Conservation (phyloP, 495 filamentous ascomycete genomes). For the Cenococcum geophilum region DNA sequence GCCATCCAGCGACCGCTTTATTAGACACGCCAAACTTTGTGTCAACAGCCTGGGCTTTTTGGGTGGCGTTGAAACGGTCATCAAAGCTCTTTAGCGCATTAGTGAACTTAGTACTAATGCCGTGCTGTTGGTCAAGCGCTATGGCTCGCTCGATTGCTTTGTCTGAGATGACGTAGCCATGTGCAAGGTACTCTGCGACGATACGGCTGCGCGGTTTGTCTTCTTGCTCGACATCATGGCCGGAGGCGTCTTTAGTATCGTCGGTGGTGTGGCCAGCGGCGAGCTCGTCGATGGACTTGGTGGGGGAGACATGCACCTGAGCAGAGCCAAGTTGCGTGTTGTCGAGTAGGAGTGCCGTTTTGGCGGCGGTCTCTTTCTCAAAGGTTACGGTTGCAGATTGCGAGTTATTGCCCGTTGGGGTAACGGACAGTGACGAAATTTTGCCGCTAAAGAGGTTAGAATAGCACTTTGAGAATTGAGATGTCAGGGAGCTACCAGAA, state of each 20-base stretch:
- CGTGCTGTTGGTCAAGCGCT: conserved; percentile 83
- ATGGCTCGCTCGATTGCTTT: conserved; percentile 78
- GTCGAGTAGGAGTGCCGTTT: conserved; percentile 93
- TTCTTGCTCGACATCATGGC: conserved; percentile 75
- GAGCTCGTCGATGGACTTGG: conserved; percentile 58
- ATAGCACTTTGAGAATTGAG: not conserved
- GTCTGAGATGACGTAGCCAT: conserved; percentile 86
- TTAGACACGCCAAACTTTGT: conserved; percentile 65
- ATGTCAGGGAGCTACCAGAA: conserved; percentile 66
- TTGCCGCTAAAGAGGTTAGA: conserved; percentile 63
- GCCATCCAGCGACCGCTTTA: conserved; percentile 58
- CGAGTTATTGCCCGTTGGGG: conserved; percentile 52
- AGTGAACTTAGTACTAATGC: conserved; percentile 71
- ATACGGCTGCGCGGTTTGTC: conserved; percentile 93
- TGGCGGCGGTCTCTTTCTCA: conserved; percentile 90
- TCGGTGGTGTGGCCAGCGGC: conserved; percentile 40
- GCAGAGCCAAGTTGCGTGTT: conserved; percentile 83
- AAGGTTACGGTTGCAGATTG: conserved; percentile 89
- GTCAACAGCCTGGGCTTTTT: conserved; percentile 69
- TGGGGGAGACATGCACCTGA: conserved; percentile 68
- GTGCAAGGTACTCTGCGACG: conserved; percentile 88
- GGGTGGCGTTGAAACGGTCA: conserved; percentile 69
- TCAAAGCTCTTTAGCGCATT: conserved; percentile 68
- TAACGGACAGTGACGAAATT: conserved; percentile 75
- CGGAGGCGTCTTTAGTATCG: conserved; percentile 42